Evolutionary conservation across 208 protist genomes (phyloP).

Genomic region (Crithidia mellificae): DNA sequence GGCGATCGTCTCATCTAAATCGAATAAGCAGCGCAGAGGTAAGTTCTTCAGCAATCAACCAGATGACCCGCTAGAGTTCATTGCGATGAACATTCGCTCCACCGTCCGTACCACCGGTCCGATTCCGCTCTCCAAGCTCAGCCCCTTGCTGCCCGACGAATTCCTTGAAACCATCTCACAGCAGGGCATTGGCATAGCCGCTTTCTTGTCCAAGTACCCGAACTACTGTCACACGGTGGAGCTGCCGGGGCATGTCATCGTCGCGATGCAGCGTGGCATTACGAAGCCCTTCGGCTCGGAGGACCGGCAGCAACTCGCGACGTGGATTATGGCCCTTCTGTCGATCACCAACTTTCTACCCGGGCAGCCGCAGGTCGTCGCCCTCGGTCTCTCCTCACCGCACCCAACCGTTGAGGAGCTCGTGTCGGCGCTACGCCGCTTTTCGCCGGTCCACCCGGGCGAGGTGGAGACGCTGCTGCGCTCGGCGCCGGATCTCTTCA

Average conservation of each 20-base stretch:
- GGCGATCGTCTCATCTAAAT: too few species aligned
- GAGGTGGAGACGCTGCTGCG: conserved; percentile 11
- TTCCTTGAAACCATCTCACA: conserved; percentile 45
- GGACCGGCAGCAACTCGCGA: conserved; percentile 27
- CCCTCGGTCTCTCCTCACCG: conserved; percentile 18
- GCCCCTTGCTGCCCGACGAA: conserved; percentile 54
- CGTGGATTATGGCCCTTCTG: conserved; percentile 42
- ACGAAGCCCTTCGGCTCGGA: conserved; percentile 19
- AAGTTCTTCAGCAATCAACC: neutral
- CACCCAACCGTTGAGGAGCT: conserved; percentile 21
- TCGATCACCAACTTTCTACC: conserved; percentile 38
- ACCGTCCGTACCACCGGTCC: conserved; percentile 37
- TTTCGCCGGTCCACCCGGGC: neutral
- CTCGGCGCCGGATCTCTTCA: conserved; percentile 1
- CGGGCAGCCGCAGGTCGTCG: conserved; percentile 6
- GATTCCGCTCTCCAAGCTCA: conserved; percentile 66
- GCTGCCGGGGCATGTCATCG: conserved; percentile 40
- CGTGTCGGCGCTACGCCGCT: conserved; percentile 6
- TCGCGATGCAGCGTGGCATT: conserved; percentile 29
- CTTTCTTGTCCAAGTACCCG: conserved; percentile 27
- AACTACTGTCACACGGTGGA: conserved; percentile 29
- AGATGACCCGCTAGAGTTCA: neutral
- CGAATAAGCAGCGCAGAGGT: neutral
- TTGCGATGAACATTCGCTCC: conserved; percentile 1
- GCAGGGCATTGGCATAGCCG: conserved; percentile 35